phyloP scores from a whole-genome alignment of 1,284 basidiomycete species.

The Cryptococcus sp. region DNA sequence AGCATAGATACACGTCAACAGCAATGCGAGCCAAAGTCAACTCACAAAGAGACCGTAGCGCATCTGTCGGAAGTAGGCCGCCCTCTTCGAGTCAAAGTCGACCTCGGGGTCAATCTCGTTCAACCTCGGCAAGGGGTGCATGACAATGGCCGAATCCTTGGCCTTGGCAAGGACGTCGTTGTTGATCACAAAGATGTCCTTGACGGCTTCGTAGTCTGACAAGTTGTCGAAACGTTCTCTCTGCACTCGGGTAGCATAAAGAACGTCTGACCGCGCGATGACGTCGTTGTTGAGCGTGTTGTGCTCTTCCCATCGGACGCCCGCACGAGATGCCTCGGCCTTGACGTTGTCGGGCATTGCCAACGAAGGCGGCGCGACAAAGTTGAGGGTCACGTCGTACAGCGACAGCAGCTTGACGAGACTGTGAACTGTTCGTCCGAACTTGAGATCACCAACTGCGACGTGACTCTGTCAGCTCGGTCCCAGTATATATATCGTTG shows the following conservation, averaged over 20 bases:
- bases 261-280: slow-evolving; percentile 88
- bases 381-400: slow-evolving; percentile 91
- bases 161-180: slow-evolving; percentile 88
- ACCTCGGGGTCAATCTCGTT: slow-evolving; percentile 99
- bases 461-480: not conserved
- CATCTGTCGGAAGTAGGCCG: slow-evolving; percentile 99
- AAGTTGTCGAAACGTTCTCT: slow-evolving; percentile 87
- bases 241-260: slow-evolving; percentile 96
- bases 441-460: slow-evolving; percentile 90
- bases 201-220: slow-evolving; percentile 85
- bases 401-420: slow-evolving; percentile 89
- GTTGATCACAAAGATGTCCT: slow-evolving; percentile 90
- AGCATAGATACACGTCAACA: slow-evolving; percentile 1
- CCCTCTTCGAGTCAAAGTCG: slow-evolving; percentile 90
- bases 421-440: slow-evolving; percentile 96
- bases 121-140: slow-evolving; percentile 94
- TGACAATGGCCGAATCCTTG: slow-evolving; percentile 95
- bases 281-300: slow-evolving; percentile 90
- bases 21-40: slow-evolving; percentile 30
- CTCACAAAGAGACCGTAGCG: slow-evolving; percentile 93
- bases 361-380: slow-evolving; percentile 88
- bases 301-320: slow-evolving; percentile 76
- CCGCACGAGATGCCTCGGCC: slow-evolving; percentile 76
- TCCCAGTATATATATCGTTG: not conserved
- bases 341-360: slow-evolving; percentile 89